Evolutionary conservation across 139 green algal genomes (phyloP), one percentile per base, ranked within the genome.

Genomic region (Chlorella sp.): DNA sequence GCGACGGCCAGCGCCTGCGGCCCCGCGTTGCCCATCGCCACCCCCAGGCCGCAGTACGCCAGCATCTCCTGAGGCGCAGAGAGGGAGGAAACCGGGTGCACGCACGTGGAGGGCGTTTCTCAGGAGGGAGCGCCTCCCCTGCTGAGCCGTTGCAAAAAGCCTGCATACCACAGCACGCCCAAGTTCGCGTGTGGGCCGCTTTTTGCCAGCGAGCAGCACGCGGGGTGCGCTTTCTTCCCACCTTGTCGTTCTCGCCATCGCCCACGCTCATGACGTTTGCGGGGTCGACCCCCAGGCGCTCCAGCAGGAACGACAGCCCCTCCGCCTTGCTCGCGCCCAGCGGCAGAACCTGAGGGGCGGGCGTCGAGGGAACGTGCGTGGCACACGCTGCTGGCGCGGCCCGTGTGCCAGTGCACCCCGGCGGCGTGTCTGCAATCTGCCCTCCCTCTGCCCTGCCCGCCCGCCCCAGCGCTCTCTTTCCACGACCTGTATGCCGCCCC

Each of bases 11-110:
- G 79, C 19, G 78, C 70, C 2, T 48, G 46, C 14, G 74, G 23
- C 0, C 60, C 82, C 5, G 93, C 94, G 66, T 98, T 98, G 53
- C 85, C 91, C 89, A 98, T 95, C 0, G 90, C 92, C 2, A 96
- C 87, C 1, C 87, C 87, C 40, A 80, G 41, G 9, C 69, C 76
- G 1, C 56, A 51, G 55, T 96, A 48, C 69, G 90, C 50, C 55
- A 98, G 79, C 90, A 98, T 97, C 75, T 98, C 90, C 2, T 8
- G 53, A 62, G 53, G 53, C 14, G 19, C 14, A 61, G 19, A 61
- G 53, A 8, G 29, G n/a, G 23, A 8, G 53, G 23, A 17, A 61
- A 35, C 19, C 19, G 53, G 8, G 19, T 11, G 23, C 29, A 62
- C 12, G 53, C 53, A 19, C 23, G 8, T 62, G 19, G n/a, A n/a